Base-by-base conservation (phyloP, 2,329 filamentous ascomycete species). In the Aspergillus novoparasiticus region DNA sequence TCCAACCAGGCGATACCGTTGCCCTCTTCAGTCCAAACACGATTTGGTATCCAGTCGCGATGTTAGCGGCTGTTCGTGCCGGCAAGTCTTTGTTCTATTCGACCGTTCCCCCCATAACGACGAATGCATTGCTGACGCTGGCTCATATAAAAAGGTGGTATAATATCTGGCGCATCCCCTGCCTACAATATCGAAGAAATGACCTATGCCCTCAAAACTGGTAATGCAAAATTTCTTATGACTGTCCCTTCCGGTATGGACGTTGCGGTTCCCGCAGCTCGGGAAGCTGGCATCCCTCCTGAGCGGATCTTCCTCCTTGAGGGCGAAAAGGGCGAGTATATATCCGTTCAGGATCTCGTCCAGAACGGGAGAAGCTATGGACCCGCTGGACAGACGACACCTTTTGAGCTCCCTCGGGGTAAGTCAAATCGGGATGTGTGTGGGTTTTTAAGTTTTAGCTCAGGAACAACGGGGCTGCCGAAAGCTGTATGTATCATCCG, bases 401-500 rank as follows among this genome's bases (percentile, higher is more conserved):
- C 39, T 8, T 41, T 41, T 41, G 39, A 41, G 39, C 39, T 41
- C n/a, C 39, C 39, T 9, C 9, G 2, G 16, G 16, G 16, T 3
- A 41, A 41, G 16, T n/a, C 39, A 9, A 41, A 41, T n/a, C 39
- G 39, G 16, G 39, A 41, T 41, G 39, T 41, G 39, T 41, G 39
- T 41, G 39, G 16, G 2, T 41, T 41, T n/a, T n/a, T 41, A 6
- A 41, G 43, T 3, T 46, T 46, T 23, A 21, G n/a, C 10, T 46
- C 43, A 14, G 87, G 87, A 1, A 89, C 87, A 0, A 88, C 86
- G 0, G 86, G 86, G 0, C 72, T 88, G 2, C 86, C 87, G 0
- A 89, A 89, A 70, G 86, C 85, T 0, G 83, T 84, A 14, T 19
- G 39, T 9, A 10, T 41, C 16, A 10, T 10, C 16, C 19, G 9